Base-by-base conservation (phyloP, 2,329 filamentous ascomycete genomes). In the Neonectria faginata region DNA sequence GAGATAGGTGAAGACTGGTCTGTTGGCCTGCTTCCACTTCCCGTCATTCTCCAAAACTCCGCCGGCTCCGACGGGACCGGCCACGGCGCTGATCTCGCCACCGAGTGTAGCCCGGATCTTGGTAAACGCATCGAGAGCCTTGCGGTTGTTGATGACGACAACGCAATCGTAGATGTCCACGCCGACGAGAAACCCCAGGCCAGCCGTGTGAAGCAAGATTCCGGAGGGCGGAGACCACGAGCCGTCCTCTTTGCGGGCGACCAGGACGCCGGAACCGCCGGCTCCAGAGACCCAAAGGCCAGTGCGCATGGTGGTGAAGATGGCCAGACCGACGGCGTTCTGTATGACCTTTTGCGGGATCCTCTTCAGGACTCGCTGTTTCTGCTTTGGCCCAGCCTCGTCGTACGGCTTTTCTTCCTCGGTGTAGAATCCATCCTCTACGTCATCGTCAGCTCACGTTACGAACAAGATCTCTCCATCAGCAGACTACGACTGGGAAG, bases 141-240 rank as follows among this genome's bases (percentile, higher is more conserved):
- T 86, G 27, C 87, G 84, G 1, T 88, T 91, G 79, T 96, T 96
- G 75, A 97, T 93, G 10, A 97, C 91, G 10, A 94, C 86, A 4
- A 97, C 92, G 69, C 92, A 95, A 76, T 97, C 93, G 79, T 96
- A 96, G 29, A 96, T 93, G 76, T 97, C 93, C 2, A 94, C 87
- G 8, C 93, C 93, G 0, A 91, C 87, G 51, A 96, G 84, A 72
- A 96, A 93, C 0, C 93, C 93, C 1, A 94, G 85, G 2, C 91
- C 92, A 1, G 92, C 86, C 0, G 92, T 93, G 75, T 95, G 92
- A 18, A 95, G 85, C 79, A 94, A 84, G 75, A 97, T 93, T 20
- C 92, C 93, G 0, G 90, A 92, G 0, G 93, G 93, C 0, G 92
- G 90, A 53, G 91, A 93, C 92, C 92, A 96, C 10, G 81, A 82